A percentile compares a stretch with the other conserved stretches of the same genome.
Evolutionary conservation across 2,329 filamentous ascomycete species (phyloP).

Genomic region (Penicillium italicum): DNA sequence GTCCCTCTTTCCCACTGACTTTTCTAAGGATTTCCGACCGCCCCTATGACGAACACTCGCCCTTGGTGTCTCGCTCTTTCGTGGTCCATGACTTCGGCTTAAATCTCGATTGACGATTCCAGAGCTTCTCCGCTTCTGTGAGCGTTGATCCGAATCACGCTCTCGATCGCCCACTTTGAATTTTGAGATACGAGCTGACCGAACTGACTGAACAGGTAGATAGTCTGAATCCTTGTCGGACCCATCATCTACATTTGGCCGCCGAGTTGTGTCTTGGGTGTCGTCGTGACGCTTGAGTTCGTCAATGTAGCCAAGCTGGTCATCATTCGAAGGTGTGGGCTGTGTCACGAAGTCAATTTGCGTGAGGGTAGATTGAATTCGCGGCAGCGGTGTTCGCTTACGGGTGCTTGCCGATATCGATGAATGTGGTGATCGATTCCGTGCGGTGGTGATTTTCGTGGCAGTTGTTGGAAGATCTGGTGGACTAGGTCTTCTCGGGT

Average conservation of each 20-base stretch:
- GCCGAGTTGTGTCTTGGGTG: slow-evolving; percentile 12
- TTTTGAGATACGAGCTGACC: slow-evolving; percentile 10
- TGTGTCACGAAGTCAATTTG: slow-evolving; percentile 41
- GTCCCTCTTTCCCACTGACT: slow-evolving; percentile 26
- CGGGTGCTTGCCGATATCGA: slow-evolving; percentile 17
- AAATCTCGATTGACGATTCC: background rate
- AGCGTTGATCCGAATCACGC: slow-evolving; percentile 5
- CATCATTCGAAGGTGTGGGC: slow-evolving; percentile 20
- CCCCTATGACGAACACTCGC: slow-evolving; percentile 17
- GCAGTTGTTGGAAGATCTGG: slow-evolving; percentile 7
- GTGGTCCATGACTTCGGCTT: slow-evolving; percentile 5
- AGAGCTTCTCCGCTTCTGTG: slow-evolving; percentile 18
- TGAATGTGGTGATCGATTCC: slow-evolving; percentile 13
- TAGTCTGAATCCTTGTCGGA: slow-evolving; percentile 25
- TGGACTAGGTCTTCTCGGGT: slow-evolving; percentile 19
- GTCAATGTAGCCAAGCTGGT: slow-evolving; percentile 34
- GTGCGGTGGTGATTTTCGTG: slow-evolving; percentile 16
- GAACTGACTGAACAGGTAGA: slow-evolving; percentile 11
- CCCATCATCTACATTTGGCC: slow-evolving; percentile 27
- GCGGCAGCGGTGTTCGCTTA: slow-evolving; percentile 19
- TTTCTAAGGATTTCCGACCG: slow-evolving; percentile 23
- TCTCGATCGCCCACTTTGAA: slow-evolving; percentile 10
- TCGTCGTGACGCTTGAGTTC: slow-evolving; percentile 6
- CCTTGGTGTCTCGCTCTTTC: slow-evolving; percentile 22
- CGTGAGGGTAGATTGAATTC: slow-evolving; percentile 40